A percentile compares a stretch with the other conserved stretches of the same genome.
phyloP scores from a whole-genome alignment of 495 filamentous ascomycete species.

The Penicillium manginii region DNA sequence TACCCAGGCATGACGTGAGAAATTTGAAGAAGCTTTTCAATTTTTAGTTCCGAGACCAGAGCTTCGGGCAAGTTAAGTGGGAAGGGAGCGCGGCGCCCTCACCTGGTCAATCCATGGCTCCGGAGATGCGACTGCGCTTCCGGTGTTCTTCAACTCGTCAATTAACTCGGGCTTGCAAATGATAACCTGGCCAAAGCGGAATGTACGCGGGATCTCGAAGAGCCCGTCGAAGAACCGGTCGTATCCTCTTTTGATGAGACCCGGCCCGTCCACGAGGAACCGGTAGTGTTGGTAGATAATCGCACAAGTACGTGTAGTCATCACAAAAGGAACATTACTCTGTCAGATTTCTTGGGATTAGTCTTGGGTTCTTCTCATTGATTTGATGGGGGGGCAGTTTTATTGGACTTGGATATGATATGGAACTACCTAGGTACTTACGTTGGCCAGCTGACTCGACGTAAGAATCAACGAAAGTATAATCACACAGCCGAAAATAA shows the following conservation, averaged over 20 bases:
- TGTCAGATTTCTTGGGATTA: neutral
- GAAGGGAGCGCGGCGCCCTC: neutral
- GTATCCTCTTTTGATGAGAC: constrained; percentile 24
- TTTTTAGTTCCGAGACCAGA: neutral
- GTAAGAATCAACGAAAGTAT: constrained; percentile 13
- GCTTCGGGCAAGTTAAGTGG: neutral
- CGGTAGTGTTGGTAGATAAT: constrained; percentile 27
- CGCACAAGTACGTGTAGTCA: constrained; percentile 10
- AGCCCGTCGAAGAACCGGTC: constrained; percentile 16
- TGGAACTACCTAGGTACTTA: constrained; percentile 17
- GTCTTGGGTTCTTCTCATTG: neutral
- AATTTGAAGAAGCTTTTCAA: constrained; percentile 25
- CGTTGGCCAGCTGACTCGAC: constrained; percentile 23
- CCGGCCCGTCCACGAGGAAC: constrained; percentile 27
- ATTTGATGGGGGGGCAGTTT: neutral
- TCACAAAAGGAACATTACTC: constrained; percentile 17
- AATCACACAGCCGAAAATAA: constrained; percentile 5
- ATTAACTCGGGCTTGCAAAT: constrained; percentile 26
- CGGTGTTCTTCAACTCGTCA: constrained; percentile 25
- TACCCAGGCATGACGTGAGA: constrained; percentile 35
- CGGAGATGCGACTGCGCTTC: constrained; percentile 20
- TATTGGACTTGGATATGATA: neutral
- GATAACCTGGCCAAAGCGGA: constrained; percentile 30
- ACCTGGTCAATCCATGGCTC: constrained; percentile 37
- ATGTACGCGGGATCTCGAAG: constrained; percentile 33